Percentiles rank a stretch among this genome's conserved stretches.
Conservation (phyloP, 805 yeast species). For the Hermanozyma aechmeae region DNA sequence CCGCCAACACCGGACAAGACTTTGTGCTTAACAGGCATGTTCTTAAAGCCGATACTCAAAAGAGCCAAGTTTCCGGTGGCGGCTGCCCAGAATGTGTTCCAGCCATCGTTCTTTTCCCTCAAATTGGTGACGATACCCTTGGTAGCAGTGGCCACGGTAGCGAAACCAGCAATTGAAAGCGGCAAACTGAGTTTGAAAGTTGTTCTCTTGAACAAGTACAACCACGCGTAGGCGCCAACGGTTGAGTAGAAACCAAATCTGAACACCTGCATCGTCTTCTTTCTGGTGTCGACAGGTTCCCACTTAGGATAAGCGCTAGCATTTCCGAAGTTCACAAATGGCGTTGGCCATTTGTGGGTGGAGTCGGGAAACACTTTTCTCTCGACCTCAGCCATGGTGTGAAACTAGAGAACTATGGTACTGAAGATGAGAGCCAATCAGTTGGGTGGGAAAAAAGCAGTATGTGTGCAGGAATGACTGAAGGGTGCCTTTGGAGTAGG, state of each 20-base stretch:
- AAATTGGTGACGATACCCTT: conserved; percentile 45
- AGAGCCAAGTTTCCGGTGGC: conserved; percentile 38
- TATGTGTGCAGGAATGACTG: too few species aligned
- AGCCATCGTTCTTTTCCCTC: conserved; percentile 53
- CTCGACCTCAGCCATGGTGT: conserved; percentile 13
- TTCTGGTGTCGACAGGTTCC: conserved; percentile 48
- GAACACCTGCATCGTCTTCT: conserved; percentile 38
- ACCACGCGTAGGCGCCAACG: conserved; percentile 39
- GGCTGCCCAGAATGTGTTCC: conserved; percentile 59
- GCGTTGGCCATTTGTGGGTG: conserved; percentile 31
- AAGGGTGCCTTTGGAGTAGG: too few species aligned
- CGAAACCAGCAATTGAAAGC: conserved; percentile 30
- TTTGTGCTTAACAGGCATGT: conserved; percentile 33
- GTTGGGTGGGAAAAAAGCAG: conserved; percentile 8
- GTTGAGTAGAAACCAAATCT: conserved; percentile 38
- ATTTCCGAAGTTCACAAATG: conserved; percentile 29
- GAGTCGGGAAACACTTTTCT: conserved; percentile 23
- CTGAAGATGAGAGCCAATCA: too few species aligned
- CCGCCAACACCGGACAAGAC: conserved; percentile 31
- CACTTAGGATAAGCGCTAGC: conserved; percentile 37
- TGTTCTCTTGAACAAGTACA: conserved; percentile 34
- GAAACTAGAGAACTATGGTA: conserved; percentile 1
- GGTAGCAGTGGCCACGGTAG: conserved; percentile 43
- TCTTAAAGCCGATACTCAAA: conserved; percentile 35
- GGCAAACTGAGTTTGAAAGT: conserved; percentile 33